Percentiles rank a stretch among this genome's conserved stretches.
Evolutionary conservation across 2,329 filamentous ascomycete genomes (phyloP).

Genomic region (Diatrype stigma): DNA sequence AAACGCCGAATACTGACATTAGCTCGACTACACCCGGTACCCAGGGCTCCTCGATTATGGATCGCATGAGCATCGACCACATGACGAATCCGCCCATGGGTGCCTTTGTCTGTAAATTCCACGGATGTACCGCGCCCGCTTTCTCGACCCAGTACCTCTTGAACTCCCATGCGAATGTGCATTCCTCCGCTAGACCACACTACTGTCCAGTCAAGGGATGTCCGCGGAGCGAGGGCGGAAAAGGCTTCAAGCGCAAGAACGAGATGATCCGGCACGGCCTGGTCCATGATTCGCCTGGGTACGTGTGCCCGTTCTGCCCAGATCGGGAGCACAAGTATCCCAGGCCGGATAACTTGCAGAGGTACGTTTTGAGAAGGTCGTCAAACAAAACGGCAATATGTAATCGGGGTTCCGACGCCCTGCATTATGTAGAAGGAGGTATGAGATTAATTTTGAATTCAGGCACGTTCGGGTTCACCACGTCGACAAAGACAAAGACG

Average conservation of each 20-base stretch:
- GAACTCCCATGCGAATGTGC: slow-evolving; percentile 74
- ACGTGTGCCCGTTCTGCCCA: slow-evolving; percentile 93
- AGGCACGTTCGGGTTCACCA: slow-evolving; percentile 95
- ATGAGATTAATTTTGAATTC: not conserved
- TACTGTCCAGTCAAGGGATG: slow-evolving; percentile 62
- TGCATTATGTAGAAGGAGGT: not conserved
- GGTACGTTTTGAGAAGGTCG: slow-evolving; percentile 50
- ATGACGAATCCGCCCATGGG: slow-evolving; percentile 49
- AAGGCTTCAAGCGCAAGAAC: slow-evolving; percentile 69
- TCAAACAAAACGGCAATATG: not conserved
- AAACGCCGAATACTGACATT: slow-evolving; percentile 43
- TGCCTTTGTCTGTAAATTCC: slow-evolving; percentile 53
- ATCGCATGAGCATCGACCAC: slow-evolving; percentile 56
- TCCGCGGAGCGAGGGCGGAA: slow-evolving; percentile 59
- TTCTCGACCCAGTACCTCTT: slow-evolving; percentile 76
- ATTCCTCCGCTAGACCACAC: slow-evolving; percentile 61
- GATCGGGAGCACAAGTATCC: slow-evolving; percentile 94
- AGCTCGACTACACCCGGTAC: slow-evolving; percentile 39
- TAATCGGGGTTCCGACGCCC: not conserved
- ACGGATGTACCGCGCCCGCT: slow-evolving; percentile 65
- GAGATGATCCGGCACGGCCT: slow-evolving; percentile 75
- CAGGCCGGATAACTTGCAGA: slow-evolving; percentile 89
- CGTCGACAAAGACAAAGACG: slow-evolving; percentile 83
- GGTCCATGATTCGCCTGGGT: slow-evolving; percentile 90
- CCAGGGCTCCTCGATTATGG: slow-evolving; percentile 36